phyloP scores from a whole-genome alignment of 177 flowering plant genomes.

The Telopea speciosissima region DNA sequence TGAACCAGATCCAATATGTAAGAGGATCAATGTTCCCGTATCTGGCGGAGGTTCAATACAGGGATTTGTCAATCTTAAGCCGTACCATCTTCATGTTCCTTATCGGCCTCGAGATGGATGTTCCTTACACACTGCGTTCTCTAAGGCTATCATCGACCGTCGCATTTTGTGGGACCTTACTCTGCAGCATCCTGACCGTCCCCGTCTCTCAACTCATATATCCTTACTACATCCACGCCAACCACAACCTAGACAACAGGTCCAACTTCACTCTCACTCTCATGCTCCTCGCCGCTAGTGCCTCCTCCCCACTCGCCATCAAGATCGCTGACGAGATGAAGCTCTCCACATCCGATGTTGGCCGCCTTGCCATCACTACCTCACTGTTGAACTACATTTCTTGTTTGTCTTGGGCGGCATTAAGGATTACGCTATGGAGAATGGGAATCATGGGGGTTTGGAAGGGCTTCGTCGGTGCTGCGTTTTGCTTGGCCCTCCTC shows the following conservation, averaged over 20 bases:
- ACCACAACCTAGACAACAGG: neutral
- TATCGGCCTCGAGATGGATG: conserved; percentile 55
- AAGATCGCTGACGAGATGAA: conserved; percentile 47
- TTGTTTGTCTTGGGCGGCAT: conserved; percentile 17
- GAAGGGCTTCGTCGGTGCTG: neutral
- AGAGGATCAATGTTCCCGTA: conserved; percentile 16
- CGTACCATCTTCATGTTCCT: conserved; percentile 52
- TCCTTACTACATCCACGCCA: conserved; percentile 14
- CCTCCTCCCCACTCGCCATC: conserved; percentile 47
- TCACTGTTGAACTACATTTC: conserved; percentile 39
- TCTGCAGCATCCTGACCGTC: conserved; percentile 27
- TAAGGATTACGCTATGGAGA: conserved; percentile 3
- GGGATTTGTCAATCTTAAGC: conserved; percentile 23
- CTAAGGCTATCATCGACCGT: conserved; percentile 17
- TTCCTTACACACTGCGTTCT: conserved; percentile 32
- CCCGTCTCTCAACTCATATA: conserved; percentile 20
- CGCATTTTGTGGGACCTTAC: conserved; percentile 26
- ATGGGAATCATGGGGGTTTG: neutral
- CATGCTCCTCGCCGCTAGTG: conserved; percentile 29
- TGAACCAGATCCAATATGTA: conserved; percentile 27
- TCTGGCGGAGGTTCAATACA: conserved; percentile 25
- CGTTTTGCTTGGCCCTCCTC: conserved; percentile 10
- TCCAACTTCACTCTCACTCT: conserved; percentile 18
- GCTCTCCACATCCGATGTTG: conserved; percentile 44
- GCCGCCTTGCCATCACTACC: conserved; percentile 43